These are phyloP conservation scores for Podospora bellae-mahoneyi DNA, from an alignment of 495 filamentous ascomycete genomes.

Conservation along the genomic window DNA sequence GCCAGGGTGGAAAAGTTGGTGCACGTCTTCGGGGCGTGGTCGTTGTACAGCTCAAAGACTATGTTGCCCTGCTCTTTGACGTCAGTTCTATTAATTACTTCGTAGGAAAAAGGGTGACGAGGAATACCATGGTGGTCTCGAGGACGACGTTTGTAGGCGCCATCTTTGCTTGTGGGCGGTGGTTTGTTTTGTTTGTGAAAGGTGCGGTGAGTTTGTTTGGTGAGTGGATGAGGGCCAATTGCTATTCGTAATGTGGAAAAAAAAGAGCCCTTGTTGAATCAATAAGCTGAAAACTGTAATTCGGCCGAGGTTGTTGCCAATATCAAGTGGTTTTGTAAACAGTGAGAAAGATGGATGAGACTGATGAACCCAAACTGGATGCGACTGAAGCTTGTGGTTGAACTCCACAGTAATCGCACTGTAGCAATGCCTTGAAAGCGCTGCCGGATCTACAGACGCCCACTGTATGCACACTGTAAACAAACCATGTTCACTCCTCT, in stretches of 20 bases:
- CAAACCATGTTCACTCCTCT: background rate
- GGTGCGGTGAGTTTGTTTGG: background rate
- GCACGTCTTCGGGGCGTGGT: conserved; percentile 61
- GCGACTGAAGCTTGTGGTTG: background rate
- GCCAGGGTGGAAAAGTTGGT: conserved; percentile 82
- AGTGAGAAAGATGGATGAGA: background rate
- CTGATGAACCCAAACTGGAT: background rate
- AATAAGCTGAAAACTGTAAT: too few relatives aligned
- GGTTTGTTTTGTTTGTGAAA: too few relatives aligned
- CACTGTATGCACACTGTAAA: background rate
- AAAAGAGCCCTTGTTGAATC: too few relatives aligned
- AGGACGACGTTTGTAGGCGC: conserved; percentile 4
- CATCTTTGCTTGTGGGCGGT: background rate
- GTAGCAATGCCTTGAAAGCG: background rate
- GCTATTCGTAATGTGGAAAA: too few relatives aligned
- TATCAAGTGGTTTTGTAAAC: background rate
- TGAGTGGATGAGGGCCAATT: too few relatives aligned
- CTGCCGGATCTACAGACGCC: background rate
- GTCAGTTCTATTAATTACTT: background rate
- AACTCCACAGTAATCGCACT: background rate
- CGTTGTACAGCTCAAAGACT: conserved; percentile 78
- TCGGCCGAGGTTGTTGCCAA: background rate
- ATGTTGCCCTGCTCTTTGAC: conserved; percentile 60
- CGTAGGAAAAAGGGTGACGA: background rate
- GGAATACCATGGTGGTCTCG: conserved; percentile 23